These are phyloP conservation scores for Hypoxylon lienhwacheense DNA, from an alignment of 495 filamentous ascomycete species.

Conservation along the genomic window DNA sequence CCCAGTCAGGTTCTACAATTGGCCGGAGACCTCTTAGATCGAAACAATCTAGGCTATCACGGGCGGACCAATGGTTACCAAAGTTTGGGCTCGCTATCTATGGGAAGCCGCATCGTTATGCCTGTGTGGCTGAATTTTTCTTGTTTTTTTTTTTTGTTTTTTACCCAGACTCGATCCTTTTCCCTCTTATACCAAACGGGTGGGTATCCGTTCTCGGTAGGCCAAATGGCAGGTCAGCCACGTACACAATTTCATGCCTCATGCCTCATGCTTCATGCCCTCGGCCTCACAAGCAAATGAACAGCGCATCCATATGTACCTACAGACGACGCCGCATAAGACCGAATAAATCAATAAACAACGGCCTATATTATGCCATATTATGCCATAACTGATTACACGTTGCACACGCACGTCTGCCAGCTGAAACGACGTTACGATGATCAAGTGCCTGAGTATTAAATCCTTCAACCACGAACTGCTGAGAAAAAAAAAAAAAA, in stretches of 20 bases:
- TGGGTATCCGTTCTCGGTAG: conserved; percentile 22
- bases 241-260: conserved; percentile 11
- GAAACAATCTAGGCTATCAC: conserved; percentile 20
- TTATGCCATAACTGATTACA: conserved; percentile 8
- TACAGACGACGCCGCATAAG: neutral
- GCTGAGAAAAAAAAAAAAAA: conserved; percentile 6
- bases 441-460: too few species aligned
- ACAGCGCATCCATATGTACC: conserved; percentile 24
- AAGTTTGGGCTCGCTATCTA: neutral
- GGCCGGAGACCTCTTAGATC: conserved; percentile 15
- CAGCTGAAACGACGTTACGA: conserved; percentile 27
- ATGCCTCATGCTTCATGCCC: conserved; percentile 6
- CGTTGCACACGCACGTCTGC: conserved; percentile 12
- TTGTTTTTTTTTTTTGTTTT: too few species aligned
- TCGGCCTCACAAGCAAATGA: conserved; percentile 12
- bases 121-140: conserved; percentile 37
- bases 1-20: conserved; percentile 11
- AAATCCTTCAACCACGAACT: too few species aligned
- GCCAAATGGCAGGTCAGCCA: conserved; percentile 29
- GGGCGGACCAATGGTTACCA: conserved; percentile 15
- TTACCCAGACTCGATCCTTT: conserved; percentile 20
- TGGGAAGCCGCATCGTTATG: conserved; percentile 12
- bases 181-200: neutral
- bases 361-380: neutral
- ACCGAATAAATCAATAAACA: conserved; percentile 21